Base-by-base conservation (phyloP, 1,284 basidiomycete species). In the Apiotrichum laibachii region DNA sequence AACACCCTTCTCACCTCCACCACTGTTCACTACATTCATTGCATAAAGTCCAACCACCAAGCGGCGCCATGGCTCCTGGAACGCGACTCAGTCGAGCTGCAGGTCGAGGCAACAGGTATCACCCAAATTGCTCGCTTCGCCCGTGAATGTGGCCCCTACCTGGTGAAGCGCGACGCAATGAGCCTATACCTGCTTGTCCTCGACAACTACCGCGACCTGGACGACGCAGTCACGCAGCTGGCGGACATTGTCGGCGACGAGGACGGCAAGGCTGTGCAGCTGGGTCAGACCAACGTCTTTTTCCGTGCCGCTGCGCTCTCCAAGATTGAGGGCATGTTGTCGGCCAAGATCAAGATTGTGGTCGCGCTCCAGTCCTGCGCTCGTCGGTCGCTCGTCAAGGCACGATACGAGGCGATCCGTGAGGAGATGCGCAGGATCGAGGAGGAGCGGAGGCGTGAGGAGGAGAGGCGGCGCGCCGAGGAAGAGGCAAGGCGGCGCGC, bases 11-110 rank as follows among this genome's bases (percentile, higher is more conserved):
- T 63, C 15, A 48, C 56, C 13, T 47, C 43, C 37, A 63, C 62
- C 19, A 57, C 45, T 22, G 59, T 60, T 5, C 62, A 58, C 47
- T 61, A 63, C 48, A 60, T 63, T 22, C 62, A 63, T 35, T 63
- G 62, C 52, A 60, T 63, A 59, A 63, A 63, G 59, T 56, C 62
- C 10, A 63, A 63, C 54, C 57, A 63, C 37, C 49, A 57, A 35
- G 58, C 62, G 2, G 54, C 48, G 40, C 46, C 58, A 1, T 53
- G 62, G 47, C 16, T 52, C 16, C 58, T 63, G 26, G 53, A 58
- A 26, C 53, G 55, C n/a, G 48, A 50, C 6, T 56, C 57, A 19
- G 59, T 63, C 21, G 51, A 49, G 44, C 31, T 55, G 15, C 62
- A 63, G 48, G 59, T 63, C 47, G 58, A 58, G 12, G 62, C 62